These are phyloP conservation scores for Auriscalpium orientale DNA, from an alignment of 768 basidiomycete species.

Conservation along the genomic window DNA sequence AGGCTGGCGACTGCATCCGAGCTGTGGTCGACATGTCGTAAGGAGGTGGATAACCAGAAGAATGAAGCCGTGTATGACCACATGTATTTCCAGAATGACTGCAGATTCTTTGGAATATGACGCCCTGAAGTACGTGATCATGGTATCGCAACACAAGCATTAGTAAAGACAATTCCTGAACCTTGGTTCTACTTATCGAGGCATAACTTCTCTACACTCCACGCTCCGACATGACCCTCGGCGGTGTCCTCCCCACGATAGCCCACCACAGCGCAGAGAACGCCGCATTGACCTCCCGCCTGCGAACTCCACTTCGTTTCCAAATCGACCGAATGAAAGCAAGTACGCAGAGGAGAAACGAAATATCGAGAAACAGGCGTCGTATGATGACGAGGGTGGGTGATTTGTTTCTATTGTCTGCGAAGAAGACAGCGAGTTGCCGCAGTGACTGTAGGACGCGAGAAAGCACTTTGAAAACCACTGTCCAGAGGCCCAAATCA, in stretches of 20 bases:
- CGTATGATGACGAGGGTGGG: constrained; percentile 63
- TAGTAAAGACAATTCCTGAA: not conserved
- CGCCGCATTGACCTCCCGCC: constrained; percentile 61
- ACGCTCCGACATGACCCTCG: constrained; percentile 42
- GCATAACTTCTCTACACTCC: constrained; percentile 24
- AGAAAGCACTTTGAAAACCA: constrained; percentile 59
- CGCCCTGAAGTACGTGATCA: not conserved
- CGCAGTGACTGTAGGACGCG: constrained; percentile 41
- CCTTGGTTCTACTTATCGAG: not conserved
- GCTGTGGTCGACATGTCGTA: constrained; percentile 84
- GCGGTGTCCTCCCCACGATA: constrained; percentile 45
- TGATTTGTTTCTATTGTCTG: constrained; percentile 49
- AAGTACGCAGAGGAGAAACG: constrained; percentile 63
- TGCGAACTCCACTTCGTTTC: constrained; percentile 60
- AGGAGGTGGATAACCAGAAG: not conserved
- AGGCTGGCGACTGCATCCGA: constrained; percentile 87
- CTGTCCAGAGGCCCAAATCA: constrained; percentile 79
- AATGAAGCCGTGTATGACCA: not conserved
- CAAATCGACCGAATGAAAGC: constrained; percentile 50
- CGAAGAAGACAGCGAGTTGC: constrained; percentile 49
- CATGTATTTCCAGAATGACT: not conserved
- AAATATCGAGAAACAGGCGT: constrained; percentile 69
- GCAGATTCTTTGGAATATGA: not conserved
- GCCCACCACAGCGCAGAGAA: constrained; percentile 65
- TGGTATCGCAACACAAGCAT: not conserved